Conservation (phyloP, 768 basidiomycete species). For the Exsudoporus frostii region DNA sequence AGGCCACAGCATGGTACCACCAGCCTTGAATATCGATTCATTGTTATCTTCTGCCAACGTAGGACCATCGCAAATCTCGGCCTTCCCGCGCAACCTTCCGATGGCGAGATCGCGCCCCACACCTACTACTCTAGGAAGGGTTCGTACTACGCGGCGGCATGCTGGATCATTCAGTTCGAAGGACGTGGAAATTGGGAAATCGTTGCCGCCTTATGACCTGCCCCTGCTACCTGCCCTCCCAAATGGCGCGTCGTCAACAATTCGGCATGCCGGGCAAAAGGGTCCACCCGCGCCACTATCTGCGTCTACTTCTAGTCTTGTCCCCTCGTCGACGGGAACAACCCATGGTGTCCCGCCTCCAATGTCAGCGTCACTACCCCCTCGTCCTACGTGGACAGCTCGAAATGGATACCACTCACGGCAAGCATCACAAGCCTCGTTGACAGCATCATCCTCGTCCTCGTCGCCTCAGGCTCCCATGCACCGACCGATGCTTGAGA, state of each 20-base stretch:
- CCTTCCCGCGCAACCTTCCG: slow-evolving; percentile 22
- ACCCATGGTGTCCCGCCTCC: slow-evolving; percentile 3
- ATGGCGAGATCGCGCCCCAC: slow-evolving; percentile 30
- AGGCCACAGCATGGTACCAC: slow-evolving; percentile 24
- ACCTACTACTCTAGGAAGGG: slow-evolving; percentile 35
- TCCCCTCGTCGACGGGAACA: slow-evolving; percentile 5
- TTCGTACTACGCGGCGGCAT: slow-evolving; percentile 68
- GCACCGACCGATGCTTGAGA: slow-evolving; percentile 41
- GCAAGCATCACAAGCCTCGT: slow-evolving; percentile 42
- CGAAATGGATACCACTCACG: slow-evolving; percentile 36
- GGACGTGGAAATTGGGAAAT: slow-evolving; percentile 86
- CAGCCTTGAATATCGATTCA: slow-evolving; percentile 20
- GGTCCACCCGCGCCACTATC: slow-evolving; percentile 39
- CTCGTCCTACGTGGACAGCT: slow-evolving; percentile 8
- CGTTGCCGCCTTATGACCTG: slow-evolving; percentile 62
- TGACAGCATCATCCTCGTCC: slow-evolving; percentile 39
- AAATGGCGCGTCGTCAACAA: slow-evolving; percentile 26
- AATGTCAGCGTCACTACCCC: slow-evolving; percentile 12
- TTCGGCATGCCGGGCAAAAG: slow-evolving; percentile 51
- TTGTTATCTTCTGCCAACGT: slow-evolving; percentile 29
- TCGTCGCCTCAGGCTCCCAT: slow-evolving; percentile 28
- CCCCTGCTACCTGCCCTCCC: slow-evolving; percentile 28
- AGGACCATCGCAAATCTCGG: slow-evolving; percentile 22
- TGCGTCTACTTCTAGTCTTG: slow-evolving; percentile 20
- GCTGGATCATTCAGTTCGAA: slow-evolving; percentile 95